Evolutionary conservation across 148 eudicot genomes (phyloP).

Genomic region (Arctostaphylos glauca): DNA sequence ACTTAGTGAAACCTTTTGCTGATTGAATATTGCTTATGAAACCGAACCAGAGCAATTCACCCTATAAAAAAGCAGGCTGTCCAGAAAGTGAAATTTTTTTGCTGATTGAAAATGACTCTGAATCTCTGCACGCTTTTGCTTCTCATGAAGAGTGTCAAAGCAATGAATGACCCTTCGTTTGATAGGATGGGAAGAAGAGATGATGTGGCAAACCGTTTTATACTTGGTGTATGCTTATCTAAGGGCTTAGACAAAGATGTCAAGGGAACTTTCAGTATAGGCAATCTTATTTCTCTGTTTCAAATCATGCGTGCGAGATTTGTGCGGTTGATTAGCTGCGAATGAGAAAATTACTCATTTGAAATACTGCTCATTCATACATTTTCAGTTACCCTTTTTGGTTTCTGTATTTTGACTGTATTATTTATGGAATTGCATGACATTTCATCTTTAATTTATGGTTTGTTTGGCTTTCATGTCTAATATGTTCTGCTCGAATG

Average conservation of each 20-base stretch:
- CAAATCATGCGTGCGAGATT: not conserved
- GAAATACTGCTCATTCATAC: not conserved
- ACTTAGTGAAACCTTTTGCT: not conserved
- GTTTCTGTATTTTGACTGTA: not conserved
- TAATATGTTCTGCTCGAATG: slow-evolving; percentile 4
- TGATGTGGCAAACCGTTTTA: not conserved
- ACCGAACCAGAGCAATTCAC: not conserved
- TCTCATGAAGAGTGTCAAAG: not conserved
- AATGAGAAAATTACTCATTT: not conserved
- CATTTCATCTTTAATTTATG: not conserved
- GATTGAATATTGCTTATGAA: not conserved
- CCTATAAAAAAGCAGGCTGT: not conserved
- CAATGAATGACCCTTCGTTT: not conserved
- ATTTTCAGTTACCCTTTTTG: not conserved
- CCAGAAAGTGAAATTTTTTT: not conserved
- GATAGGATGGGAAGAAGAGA: not conserved
- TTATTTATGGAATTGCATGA: not conserved
- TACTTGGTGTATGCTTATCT: not conserved
- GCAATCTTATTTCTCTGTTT: not conserved
- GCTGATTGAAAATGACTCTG: not conserved
- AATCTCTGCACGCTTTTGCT: not conserved
- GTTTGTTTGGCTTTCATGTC: not conserved
- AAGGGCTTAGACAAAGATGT: not conserved
- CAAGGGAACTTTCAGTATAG: not conserved
- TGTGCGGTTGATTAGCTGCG: not conserved